phyloP scores from a whole-genome alignment of 2,329 filamentous ascomycete genomes.

The Aspergillus sclerotialis region DNA sequence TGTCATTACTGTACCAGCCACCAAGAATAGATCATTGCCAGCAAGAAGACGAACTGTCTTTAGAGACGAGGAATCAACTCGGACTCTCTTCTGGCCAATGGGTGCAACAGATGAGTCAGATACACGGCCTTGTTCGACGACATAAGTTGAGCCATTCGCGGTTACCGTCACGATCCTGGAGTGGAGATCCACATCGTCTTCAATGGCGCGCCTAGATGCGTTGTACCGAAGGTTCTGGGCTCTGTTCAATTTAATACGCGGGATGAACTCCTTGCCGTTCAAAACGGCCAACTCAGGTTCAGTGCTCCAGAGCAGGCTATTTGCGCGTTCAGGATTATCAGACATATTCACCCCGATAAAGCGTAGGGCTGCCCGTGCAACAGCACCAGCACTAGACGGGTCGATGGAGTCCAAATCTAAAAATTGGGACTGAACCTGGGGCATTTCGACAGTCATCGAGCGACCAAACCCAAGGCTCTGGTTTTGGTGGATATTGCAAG shows the following conservation, averaged over 20 bases:
- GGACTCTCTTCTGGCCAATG: too few species aligned
- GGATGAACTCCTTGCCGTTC: conserved; percentile 13
- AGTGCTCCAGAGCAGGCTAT: conserved; percentile 11
- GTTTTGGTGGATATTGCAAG: conserved; percentile 3
- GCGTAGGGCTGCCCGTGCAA: conserved; percentile 3
- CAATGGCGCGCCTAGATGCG: neutral
- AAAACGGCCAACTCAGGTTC: conserved; percentile 18
- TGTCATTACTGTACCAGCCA: too few species aligned
- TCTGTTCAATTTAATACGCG: conserved; percentile 3
- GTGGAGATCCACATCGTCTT: neutral
- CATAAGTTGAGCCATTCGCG: too few species aligned
- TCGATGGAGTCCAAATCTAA: conserved; percentile 1
- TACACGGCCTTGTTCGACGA: too few species aligned
- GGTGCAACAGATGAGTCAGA: too few species aligned
- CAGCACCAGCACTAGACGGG: neutral
- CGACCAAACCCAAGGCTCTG: conserved; percentile 7
- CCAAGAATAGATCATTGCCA: too few species aligned
- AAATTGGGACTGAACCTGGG: conserved; percentile 3
- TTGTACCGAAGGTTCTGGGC: conserved; percentile 7
- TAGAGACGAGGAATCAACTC: too few species aligned
- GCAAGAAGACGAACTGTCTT: too few species aligned
- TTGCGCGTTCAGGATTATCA: neutral
- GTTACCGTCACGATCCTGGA: too few species aligned
- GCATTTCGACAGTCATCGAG: conserved; percentile 2
- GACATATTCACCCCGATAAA: neutral